Percentiles rank a stretch among this genome's conserved stretches.
Conservation (phyloP, 306 rosid species). For the Prunus mume region DNA sequence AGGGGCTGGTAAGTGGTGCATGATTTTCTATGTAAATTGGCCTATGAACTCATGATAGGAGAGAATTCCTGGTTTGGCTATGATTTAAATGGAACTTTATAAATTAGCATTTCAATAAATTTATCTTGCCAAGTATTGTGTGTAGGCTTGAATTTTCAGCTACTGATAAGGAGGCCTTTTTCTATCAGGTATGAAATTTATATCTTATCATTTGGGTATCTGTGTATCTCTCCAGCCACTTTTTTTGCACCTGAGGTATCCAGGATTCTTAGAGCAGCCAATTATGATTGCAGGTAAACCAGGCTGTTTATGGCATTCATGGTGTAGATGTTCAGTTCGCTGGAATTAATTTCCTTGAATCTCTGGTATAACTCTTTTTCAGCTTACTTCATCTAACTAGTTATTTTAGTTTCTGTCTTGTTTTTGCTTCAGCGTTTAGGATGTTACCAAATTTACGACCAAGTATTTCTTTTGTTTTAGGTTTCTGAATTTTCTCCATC, state of each 20-base stretch:
- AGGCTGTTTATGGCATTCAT: slow-evolving; percentile 71
- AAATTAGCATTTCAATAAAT: background rate
- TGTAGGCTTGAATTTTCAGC: slow-evolving; percentile 75
- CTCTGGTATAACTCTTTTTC: slow-evolving; percentile 56
- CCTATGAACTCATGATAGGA: background rate
- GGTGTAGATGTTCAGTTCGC: slow-evolving; percentile 76
- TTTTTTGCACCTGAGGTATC: background rate
- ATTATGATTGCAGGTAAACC: slow-evolving; percentile 68
- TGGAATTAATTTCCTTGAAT: slow-evolving; percentile 83
- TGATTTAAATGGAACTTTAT: background rate
- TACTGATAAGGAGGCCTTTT: slow-evolving; percentile 73
- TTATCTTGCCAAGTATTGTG: background rate
- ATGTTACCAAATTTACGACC: slow-evolving; percentile 18
- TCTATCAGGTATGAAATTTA: slow-evolving; percentile 58
- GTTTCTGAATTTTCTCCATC: slow-evolving; percentile 97
- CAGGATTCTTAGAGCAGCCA: slow-evolving; percentile 6
- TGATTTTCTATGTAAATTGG: slow-evolving; percentile 3
- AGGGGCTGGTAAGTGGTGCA: slow-evolving; percentile 79
- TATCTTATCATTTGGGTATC: background rate
- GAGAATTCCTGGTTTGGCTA: background rate
- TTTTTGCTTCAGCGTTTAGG: slow-evolving; percentile 24
- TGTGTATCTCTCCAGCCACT: background rate
- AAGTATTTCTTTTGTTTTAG: slow-evolving; percentile 34
- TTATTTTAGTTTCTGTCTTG: slow-evolving; percentile 13
- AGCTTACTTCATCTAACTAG: background rate